Conservation (phyloP, 2,329 filamentous ascomycete genomes). For the Aspergillus niger region DNA sequence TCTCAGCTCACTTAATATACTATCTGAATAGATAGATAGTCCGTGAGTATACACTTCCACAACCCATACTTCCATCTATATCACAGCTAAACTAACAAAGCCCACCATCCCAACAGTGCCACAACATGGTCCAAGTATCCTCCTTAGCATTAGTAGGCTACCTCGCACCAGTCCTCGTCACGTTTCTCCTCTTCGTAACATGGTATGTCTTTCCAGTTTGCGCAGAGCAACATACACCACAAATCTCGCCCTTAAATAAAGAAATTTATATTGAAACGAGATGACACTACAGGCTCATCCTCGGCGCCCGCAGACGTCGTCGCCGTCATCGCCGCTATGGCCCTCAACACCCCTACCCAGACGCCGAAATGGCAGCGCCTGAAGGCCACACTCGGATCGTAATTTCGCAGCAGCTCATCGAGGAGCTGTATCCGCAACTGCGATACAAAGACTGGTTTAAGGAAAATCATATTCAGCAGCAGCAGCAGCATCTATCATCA, state of each 20-base stretch:
- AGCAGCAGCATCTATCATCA: no score
- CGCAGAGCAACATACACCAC: neutral
- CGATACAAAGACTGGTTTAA: constrained; percentile 19
- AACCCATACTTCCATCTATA: neutral
- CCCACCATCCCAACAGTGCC: neutral
- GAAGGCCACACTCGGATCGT: neutral
- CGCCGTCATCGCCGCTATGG: constrained; percentile 10
- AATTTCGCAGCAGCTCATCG: no score
- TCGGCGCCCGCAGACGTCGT: constrained; percentile 14
- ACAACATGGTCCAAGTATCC: constrained; percentile 10
- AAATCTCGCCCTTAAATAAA: neutral
- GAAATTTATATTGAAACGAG: neutral
- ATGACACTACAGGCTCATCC: constrained; percentile 12
- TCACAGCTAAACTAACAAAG: neutral
- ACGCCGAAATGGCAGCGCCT: constrained; percentile 17
- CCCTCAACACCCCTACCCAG: neutral
- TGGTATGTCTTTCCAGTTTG: constrained; percentile 16
- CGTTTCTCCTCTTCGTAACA: constrained; percentile 19
- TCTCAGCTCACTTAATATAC: no score
- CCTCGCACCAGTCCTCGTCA: constrained; percentile 21
- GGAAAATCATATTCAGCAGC: neutral
- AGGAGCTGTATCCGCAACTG: neutral
- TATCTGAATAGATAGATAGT: no score
- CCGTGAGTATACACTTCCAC: neutral
- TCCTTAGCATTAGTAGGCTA: constrained; percentile 20